A percentile compares a stretch with the other conserved stretches of the same genome.
Conservation (phyloP, 1,284 basidiomycete genomes). For the Irpex sp. region DNA sequence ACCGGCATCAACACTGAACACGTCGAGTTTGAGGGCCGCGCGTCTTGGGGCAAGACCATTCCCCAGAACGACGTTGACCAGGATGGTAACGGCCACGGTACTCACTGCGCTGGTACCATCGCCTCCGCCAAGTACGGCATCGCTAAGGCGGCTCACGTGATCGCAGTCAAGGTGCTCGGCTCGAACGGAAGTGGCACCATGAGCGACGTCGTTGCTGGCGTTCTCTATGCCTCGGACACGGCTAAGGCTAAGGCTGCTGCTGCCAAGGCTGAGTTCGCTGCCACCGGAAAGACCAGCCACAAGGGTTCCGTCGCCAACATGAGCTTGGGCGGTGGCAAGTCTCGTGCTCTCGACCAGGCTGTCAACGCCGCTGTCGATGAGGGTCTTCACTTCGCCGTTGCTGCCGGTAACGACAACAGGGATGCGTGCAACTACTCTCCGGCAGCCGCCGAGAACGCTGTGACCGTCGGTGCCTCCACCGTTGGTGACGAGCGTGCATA, state of each 20-base stretch:
- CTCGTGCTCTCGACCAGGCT: constrained; percentile 79
- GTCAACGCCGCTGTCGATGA: constrained; percentile 82
- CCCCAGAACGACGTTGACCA: constrained; percentile 51
- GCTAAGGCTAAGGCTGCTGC: constrained; percentile 56
- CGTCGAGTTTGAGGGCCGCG: constrained; percentile 71
- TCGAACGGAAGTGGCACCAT: constrained; percentile 93
- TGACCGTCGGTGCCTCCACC: constrained; percentile 77
- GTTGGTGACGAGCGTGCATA: constrained; percentile 71
- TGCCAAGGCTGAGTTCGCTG: constrained; percentile 60
- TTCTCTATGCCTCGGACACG: constrained; percentile 75
- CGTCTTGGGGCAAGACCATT: constrained; percentile 36
- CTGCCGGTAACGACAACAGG: constrained; percentile 70
- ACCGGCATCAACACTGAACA: constrained; percentile 91
- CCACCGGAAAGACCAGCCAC: constrained; percentile 38
- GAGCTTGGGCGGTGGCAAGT: constrained; percentile 96
- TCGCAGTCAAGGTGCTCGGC: constrained; percentile 97
- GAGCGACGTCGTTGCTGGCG: constrained; percentile 91
- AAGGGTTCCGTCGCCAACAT: constrained; percentile 98
- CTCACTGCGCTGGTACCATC: constrained; percentile 40
- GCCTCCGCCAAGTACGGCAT: constrained; percentile 73
- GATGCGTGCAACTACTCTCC: constrained; percentile 72
- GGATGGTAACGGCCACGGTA: constrained; percentile 39
- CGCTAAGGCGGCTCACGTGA: constrained; percentile 89
- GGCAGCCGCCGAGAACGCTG: constrained; percentile 59
- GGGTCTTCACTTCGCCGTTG: constrained; percentile 94